These are phyloP conservation scores for Cryptococcus hybrid DNA, from an alignment of 1,284 basidiomycete species.

Conservation along the genomic window DNA sequence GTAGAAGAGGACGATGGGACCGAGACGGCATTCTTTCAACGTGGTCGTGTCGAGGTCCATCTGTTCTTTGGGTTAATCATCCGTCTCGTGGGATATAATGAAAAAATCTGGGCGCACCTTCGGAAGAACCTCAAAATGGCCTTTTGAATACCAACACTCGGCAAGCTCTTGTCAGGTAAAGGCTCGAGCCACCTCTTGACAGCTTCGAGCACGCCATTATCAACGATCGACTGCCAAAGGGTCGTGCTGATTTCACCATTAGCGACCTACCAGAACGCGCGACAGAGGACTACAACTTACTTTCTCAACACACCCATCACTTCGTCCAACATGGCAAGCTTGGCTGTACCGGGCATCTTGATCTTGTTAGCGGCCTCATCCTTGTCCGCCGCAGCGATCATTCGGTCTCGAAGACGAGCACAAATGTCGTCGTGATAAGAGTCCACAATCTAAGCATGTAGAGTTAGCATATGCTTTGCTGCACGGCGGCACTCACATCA, in stretches of 20 bases:
- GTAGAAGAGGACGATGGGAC: constrained; percentile 93
- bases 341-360: constrained; percentile 80
- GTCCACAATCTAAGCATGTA: constrained; percentile 61
- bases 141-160: constrained; percentile 92
- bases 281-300: constrained; percentile 54
- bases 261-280: neutral
- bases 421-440: constrained; percentile 90
- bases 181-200: constrained; percentile 94
- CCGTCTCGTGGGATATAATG: neutral
- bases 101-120: constrained; percentile 51
- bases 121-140: constrained; percentile 77
- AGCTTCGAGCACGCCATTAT: constrained; percentile 89
- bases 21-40: constrained; percentile 87
- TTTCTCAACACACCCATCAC: constrained; percentile 94
- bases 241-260: constrained; percentile 59
- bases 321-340: constrained; percentile 78
- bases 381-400: constrained; percentile 82
- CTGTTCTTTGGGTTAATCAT: constrained; percentile 19
- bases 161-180: constrained; percentile 84
- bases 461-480: constrained; percentile 15
- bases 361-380: constrained; percentile 79
- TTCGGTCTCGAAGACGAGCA: constrained; percentile 73
- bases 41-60: constrained; percentile 91
- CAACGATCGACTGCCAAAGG: constrained; percentile 87
- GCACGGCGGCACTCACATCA: constrained; percentile 29